Evolutionary conservation across 2,329 filamentous ascomycete species (phyloP).

Genomic region (Drechslerella dactyloides): DNA sequence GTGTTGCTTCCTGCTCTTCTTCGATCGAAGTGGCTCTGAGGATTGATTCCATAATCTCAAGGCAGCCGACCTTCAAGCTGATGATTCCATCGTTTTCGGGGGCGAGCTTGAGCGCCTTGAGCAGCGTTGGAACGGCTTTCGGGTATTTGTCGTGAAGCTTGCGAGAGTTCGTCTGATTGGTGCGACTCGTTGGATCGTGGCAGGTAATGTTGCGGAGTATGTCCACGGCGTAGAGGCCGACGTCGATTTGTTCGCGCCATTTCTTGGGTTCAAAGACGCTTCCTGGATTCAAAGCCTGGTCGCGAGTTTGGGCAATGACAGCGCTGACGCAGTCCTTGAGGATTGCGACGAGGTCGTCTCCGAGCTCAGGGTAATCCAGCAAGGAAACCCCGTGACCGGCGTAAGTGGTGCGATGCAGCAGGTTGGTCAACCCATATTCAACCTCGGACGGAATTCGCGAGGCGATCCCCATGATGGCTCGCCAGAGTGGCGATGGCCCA

Average conservation of each 20-base stretch:
- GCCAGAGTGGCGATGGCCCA: not conserved
- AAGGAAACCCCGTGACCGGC: not conserved
- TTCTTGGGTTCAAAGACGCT: slow-evolving; percentile 18
- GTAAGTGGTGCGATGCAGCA: slow-evolving; percentile 16
- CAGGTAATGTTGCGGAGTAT: slow-evolving; percentile 35
- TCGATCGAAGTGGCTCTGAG: slow-evolving; percentile 1
- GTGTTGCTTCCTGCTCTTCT: slow-evolving; percentile 58
- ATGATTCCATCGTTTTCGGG: slow-evolving; percentile 1
- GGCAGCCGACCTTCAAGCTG: slow-evolving; percentile 13
- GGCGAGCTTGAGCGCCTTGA: slow-evolving; percentile 5
- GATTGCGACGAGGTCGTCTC: slow-evolving; percentile 10
- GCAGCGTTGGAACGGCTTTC: slow-evolving; percentile 1
- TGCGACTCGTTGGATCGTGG: not conserved
- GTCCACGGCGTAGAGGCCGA: slow-evolving; percentile 17
- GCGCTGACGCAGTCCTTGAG: slow-evolving; percentile 13
- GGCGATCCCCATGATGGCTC: slow-evolving; percentile 25
- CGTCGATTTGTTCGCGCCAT: slow-evolving; percentile 18
- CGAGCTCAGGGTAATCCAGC: slow-evolving; percentile 11
- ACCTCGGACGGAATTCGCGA: slow-evolving; percentile 19
- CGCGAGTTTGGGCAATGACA: not conserved
- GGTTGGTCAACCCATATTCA: slow-evolving; percentile 2
- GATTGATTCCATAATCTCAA: slow-evolving; percentile 20
- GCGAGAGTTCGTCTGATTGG: slow-evolving; percentile 5
- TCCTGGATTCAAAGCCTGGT: not conserved
- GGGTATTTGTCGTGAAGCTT: not conserved